These are phyloP conservation scores for Dictyostelium capitatum DNA, from an alignment of 78 protist genomes.

Conservation along the genomic window DNA sequence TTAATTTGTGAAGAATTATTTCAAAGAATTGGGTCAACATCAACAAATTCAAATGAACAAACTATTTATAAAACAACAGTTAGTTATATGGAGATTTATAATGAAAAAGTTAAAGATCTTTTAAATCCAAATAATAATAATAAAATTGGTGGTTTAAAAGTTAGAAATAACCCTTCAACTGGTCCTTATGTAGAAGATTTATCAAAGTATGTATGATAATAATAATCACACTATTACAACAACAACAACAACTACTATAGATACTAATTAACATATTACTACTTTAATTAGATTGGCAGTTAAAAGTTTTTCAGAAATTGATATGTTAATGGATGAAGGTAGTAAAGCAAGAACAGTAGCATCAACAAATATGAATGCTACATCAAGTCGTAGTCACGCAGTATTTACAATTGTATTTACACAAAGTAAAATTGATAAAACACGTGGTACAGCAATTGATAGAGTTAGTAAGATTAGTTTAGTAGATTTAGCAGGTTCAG, in stretches of 20 bases:
- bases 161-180: conserved; percentile 90
- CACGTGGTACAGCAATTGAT: conserved; percentile 73
- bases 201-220: conserved; percentile 48
- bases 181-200: conserved; percentile 94
- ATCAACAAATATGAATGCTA: conserved; percentile 92
- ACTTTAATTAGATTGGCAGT: conserved; percentile 80
- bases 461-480: conserved; percentile 76
- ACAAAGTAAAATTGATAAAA: conserved; percentile 50
- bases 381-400: conserved; percentile 92
- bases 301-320: conserved; percentile 75
- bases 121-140: conserved; percentile 80
- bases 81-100: conserved; percentile 88
- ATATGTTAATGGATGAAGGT: conserved; percentile 75
- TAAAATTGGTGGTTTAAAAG: conserved; percentile 65
- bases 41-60: not conserved
- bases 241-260: not conserved
- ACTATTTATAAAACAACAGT: conserved; percentile 73
- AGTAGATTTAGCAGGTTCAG: conserved; percentile 93
- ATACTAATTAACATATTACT: not conserved
- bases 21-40: conserved; percentile 47
- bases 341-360: conserved; percentile 91
- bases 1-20: conserved; percentile 77
- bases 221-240: not conserved
- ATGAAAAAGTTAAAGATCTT: conserved; percentile 88
- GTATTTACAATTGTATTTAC: conserved; percentile 90